Evolutionary conservation across 1,139 yeast genomes (phyloP), one percentile per base, ranked within the genome.

Genomic region (Eremothecium coryli): DNA sequence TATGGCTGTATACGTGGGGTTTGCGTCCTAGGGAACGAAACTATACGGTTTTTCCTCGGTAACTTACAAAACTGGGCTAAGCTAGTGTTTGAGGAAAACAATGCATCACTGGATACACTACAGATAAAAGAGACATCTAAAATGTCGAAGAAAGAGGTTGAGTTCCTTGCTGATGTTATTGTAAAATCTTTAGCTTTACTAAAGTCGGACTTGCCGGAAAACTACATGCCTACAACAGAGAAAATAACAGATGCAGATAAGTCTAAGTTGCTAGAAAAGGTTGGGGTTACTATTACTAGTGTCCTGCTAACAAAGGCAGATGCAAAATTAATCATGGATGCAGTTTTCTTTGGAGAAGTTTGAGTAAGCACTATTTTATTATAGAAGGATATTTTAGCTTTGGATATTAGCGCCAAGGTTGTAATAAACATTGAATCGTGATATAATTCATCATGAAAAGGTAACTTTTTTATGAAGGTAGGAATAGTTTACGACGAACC

Each of bases 1-100:
- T 90, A 82, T 50, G 99, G 99, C 27, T 82, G 97, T 3, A 72
- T 93, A 31, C 71, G 76, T 32, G 98, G 97, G 3, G 71, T 90
- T 50, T 72, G 73, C 39, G 84, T 81, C 18, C 64, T 93, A 56
- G 98, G 97, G 2, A 67, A 76, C 10, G 98, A 93, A 58, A 93
- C 93, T 6, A 74, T 90, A 24, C 73, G 95, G 44, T 79, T 90
- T 32, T 68, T 93, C 39, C 65, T 88, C 28, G 96, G 96, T 0
- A 93, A 93, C 57, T 61, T 88, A 44, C 73, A 76, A 46, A 75
- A 79, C 41, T 90, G 97, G 97, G 68, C 76, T 23, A 65, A 64
- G 35, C 67, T 72, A 42, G 79, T 81, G 1, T 52, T 68, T 26
- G 61, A 56, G 25, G 58, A 58, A 34, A n/a, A n/a, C 3, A 18